A percentile compares a stretch with the other conserved stretches of the same genome.
Conservation (phyloP, 2,329 filamentous ascomycete species). For the Ambrosiella cleistominuta region DNA sequence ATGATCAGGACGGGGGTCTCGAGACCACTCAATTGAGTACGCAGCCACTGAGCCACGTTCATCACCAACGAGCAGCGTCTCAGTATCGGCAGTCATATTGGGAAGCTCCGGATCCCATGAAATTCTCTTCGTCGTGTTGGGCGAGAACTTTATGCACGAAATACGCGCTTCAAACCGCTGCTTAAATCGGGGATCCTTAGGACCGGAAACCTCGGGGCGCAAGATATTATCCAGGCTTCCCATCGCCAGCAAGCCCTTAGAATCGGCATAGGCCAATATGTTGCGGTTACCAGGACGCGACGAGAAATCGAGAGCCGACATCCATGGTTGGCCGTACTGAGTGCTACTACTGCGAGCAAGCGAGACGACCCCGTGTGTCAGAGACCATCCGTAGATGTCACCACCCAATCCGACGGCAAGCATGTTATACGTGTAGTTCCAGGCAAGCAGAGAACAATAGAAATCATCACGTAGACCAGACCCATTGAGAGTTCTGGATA, state of each 20-base stretch:
- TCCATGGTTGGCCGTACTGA: conserved; percentile 25
- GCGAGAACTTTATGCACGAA: conserved; percentile 68
- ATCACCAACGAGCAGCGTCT: conserved; percentile 77
- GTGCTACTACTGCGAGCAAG: conserved; percentile 24
- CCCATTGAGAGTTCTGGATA: conserved; percentile 59
- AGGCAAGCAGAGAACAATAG: conserved; percentile 83
- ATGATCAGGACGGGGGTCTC: conserved; percentile 25
- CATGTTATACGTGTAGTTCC: conserved; percentile 54
- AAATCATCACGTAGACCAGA: conserved; percentile 84
- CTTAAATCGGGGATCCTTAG: conserved; percentile 40
- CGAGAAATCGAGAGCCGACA: conserved; percentile 84
- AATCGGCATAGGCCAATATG: conserved; percentile 71
- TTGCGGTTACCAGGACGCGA: conserved; percentile 55
- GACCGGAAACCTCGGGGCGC: conserved; percentile 14
- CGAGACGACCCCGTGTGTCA: conserved; percentile 46
- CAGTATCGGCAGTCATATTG: conserved; percentile 41
- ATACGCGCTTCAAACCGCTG: conserved; percentile 61
- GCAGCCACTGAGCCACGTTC: conserved; percentile 70
- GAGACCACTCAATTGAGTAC: conserved; percentile 76
- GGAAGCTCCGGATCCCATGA: conserved; percentile 32
- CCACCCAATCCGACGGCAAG: conserved; percentile 71
- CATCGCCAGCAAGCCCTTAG: conserved; percentile 46
- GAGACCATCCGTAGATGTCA: conserved; percentile 77
- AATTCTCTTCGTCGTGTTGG: conserved; percentile 35
- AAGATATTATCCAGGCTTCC: conserved; percentile 24